Base-by-base conservation (phyloP, 2,329 filamentous ascomycete genomes). In the Chaetoscypha palmicola region DNA sequence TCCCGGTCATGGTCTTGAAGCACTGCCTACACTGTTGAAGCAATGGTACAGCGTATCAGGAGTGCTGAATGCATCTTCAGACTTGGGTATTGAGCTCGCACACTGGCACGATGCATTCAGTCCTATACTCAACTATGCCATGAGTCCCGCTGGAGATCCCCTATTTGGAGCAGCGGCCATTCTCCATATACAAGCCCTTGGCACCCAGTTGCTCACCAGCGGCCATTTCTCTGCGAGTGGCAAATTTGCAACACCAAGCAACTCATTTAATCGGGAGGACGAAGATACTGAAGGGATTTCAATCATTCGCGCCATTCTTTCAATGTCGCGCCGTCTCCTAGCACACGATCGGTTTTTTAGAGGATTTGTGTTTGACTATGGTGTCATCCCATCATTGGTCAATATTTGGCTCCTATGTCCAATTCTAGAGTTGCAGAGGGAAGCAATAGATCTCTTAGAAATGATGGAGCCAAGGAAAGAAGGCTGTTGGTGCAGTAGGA, bases 51-150 rank as follows among this genome's bases (percentile, higher is more conserved):
- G 49, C 22, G 22, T 19, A 11, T 30, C 31, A 3, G 40, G 31
- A 10, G 32, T 41, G 14, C 17, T 43, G 11, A 38, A 44, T 4
- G 28, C 36, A n/a, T 48, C 44, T 9, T 38, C 40, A 19, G 22
- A 41, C 20, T 19, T 50, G 5, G 42, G 32, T 17, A 11, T 41
- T 21, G 43, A 53, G 31, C 45, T 55, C 12, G 47, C 35, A n/a
- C 48, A 51, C 22, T 57, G 53, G 54, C 47, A 53, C 33, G 48
- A 54, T 43, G 51, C 54, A 20, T 55, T 55, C 21, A 41, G 47
- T 31, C 48, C 48, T 5, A 35, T 55, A 2, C 24, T 54, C 17
- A 46, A 50, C n/a, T 42, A 51, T 37, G 44, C 52, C 20, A 49
- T 48, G 44, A 50, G 43, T 21, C 41, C 48, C 1, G 32, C 41